Percentiles rank a stretch among this genome's conserved stretches.
These are phyloP conservation scores for Solanum appendiculatum DNA, from an alignment of 257 asterid genomes.

Conservation along the genomic window DNA sequence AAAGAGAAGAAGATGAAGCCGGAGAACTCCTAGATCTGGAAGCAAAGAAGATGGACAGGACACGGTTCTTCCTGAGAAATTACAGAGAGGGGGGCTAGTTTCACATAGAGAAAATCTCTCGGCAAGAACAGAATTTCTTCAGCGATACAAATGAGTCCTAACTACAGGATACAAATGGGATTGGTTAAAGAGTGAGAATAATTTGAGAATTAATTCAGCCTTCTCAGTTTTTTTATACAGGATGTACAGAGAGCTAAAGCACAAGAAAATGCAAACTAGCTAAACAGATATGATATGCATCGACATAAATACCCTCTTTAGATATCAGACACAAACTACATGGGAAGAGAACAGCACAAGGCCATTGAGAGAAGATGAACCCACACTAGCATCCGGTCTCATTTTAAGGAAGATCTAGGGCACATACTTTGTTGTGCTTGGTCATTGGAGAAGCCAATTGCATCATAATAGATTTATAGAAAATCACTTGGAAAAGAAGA, in stretches of 20 bases:
- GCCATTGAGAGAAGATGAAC: background rate
- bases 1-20: background rate
- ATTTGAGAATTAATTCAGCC: background rate
- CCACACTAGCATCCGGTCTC: background rate
- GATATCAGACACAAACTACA: background rate
- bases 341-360: background rate
- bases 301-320: background rate
- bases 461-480: background rate
- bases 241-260: background rate
- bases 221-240: background rate
- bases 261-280: background rate
- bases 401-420: background rate
- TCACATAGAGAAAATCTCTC: background rate
- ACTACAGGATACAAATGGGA: background rate
- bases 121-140: background rate
- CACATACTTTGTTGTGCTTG: background rate
- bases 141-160: background rate
- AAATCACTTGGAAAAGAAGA: background rate
- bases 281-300: background rate
- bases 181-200: background rate
- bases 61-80: background rate
- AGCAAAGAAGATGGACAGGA: background rate
- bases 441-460: background rate
- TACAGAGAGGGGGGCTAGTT: background rate
- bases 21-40: background rate